These are phyloP conservation scores for Panicum virgatum DNA, from an alignment of 202 grass and related monocot genomes.

Conservation along the genomic window DNA sequence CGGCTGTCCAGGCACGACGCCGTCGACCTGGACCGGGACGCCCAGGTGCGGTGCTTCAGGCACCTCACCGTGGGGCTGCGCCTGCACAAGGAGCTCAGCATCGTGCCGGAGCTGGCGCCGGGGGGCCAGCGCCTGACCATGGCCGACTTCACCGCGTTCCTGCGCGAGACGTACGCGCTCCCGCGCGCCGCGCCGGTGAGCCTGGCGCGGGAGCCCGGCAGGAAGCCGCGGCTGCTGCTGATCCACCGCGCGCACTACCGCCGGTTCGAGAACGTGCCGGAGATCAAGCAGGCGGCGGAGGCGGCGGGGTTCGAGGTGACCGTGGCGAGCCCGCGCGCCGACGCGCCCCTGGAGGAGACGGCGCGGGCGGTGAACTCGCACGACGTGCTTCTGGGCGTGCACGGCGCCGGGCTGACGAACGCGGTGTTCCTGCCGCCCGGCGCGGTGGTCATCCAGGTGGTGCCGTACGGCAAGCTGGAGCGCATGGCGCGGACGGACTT, in stretches of 20 bases:
- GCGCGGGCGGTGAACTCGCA: slow-evolving; percentile 60
- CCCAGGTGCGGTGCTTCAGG: slow-evolving; percentile 56
- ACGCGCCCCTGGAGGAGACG: slow-evolving; percentile 46
- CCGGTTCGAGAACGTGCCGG: slow-evolving; percentile 55
- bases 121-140: slow-evolving; percentile 52
- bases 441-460: slow-evolving; percentile 72
- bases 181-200: slow-evolving; percentile 34
- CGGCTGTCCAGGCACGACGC: slow-evolving; percentile 61
- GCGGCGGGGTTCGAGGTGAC: slow-evolving; percentile 64
- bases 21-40: slow-evolving; percentile 68
- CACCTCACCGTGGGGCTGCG: slow-evolving; percentile 58
- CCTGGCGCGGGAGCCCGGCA: neutral
- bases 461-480: slow-evolving; percentile 79
- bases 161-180: slow-evolving; percentile 54
- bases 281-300: slow-evolving; percentile 53
- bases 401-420: slow-evolving; percentile 88
- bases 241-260: slow-evolving; percentile 53
- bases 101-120: slow-evolving; percentile 43
- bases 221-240: slow-evolving; percentile 64
- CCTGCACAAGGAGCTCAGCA: slow-evolving; percentile 67
- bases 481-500: slow-evolving; percentile 59
- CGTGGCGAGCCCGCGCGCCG: slow-evolving; percentile 43
- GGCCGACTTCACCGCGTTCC: slow-evolving; percentile 73
- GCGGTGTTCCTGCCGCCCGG: slow-evolving; percentile 63
- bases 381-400: slow-evolving; percentile 84